Evolutionary conservation across 768 basidiomycete genomes (phyloP), one percentile per base, ranked within the genome.

Genomic region (Lenzites betulinus): DNA sequence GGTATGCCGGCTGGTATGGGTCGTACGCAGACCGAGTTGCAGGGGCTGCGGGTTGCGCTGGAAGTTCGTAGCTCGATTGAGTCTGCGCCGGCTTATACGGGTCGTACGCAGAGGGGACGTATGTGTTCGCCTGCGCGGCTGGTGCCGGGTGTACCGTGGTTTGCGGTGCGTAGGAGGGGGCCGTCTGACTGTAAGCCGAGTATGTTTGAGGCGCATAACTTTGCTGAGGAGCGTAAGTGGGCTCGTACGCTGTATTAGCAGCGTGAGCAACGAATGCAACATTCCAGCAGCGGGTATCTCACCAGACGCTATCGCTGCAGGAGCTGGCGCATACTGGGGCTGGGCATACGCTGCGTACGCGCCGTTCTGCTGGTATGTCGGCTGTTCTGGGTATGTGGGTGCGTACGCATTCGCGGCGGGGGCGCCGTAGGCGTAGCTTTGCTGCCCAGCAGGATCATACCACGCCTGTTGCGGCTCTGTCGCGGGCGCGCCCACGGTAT

Each of bases 41-140:
- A n/a, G 71, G 18, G 12, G 68, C 51, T 42, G 75, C 65, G 23
- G 71, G 47, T 13, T 70, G 69, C 28, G 47, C 33, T 12, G 54
- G 39, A 23, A 72, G 60, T 11, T 66, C 70, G 48, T 74, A 67
- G 39, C 67, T 61, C 51, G 60, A 38, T 35, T 61, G 49, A 35
- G 44, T 25, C 28, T 66, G 60, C 30, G 63, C 36, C 13, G 63
- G 64, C 44, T 67, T 70, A 62, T 73, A 72, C 12, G 65, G 66
- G 51, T 75, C 70, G 49, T 77, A 73, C n/a, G 68, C 39, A 8
- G 69, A 51, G 7, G 61, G 9, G 1, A 61, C 28, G 15, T 58
- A 52, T 42, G 54, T 47, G 39, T 69, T 49, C 58, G 66, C 30
- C 22, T 69, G 63, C 46, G 64, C 64, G 26, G 62, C 35, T 7